Percentiles rank a stretch among this genome's conserved stretches.
These are phyloP conservation scores for Syzygium grande DNA, from an alignment of 345 rosid species.

Conservation along the genomic window DNA sequence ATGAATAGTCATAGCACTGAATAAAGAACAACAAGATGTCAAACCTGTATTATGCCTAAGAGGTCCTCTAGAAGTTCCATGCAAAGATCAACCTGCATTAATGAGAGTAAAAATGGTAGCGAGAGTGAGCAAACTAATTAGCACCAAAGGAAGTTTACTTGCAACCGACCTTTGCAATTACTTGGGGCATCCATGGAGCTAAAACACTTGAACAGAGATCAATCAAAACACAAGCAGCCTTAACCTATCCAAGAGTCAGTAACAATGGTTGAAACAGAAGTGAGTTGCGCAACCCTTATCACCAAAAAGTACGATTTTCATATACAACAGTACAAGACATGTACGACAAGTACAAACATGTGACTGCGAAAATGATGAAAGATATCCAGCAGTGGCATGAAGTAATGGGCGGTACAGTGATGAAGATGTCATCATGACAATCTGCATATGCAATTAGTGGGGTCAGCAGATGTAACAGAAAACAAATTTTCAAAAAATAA, in stretches of 20 bases:
- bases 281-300: neutral
- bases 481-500: neutral
- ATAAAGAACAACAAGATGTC: neutral
- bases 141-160: neutral
- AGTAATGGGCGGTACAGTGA: slow-evolving; percentile 55
- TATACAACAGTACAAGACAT: neutral
- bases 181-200: slow-evolving; percentile 71
- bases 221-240: slow-evolving; percentile 72
- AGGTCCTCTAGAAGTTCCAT: slow-evolving; percentile 79
- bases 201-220: slow-evolving; percentile 69
- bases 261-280: neutral
- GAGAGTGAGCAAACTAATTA: neutral
- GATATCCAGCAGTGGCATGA: slow-evolving; percentile 67
- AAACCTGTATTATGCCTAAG: slow-evolving; percentile 67
- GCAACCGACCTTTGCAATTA: slow-evolving; percentile 64
- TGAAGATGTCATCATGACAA: slow-evolving; percentile 57
- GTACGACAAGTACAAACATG: slow-evolving; percentile 45
- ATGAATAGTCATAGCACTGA: neutral
- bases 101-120: neutral
- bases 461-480: slow-evolving; percentile 4
- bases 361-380: slow-evolving; percentile 71
- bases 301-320: neutral
- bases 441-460: slow-evolving; percentile 37
- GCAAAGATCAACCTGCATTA: slow-evolving; percentile 55
- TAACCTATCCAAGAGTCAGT: slow-evolving; percentile 38